Conservation (phyloP, 2,329 filamentous ascomycete genomes). For the Diaporthe amygdali region DNA sequence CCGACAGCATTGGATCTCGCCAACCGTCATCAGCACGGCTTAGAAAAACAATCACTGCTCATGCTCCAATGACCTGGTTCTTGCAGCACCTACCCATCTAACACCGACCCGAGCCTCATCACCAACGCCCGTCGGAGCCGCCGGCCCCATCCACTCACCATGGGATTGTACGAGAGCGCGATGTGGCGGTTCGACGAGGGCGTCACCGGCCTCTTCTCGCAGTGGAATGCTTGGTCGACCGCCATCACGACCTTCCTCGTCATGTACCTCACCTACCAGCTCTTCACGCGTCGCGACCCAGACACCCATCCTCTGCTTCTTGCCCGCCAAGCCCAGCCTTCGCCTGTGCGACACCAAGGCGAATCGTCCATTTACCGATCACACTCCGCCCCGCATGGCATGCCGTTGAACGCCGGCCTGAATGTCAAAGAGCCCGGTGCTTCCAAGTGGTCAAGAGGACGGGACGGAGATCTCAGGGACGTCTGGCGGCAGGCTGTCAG, state of each 20-base stretch:
- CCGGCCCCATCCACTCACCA: slow-evolving; percentile 14
- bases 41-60: background rate
- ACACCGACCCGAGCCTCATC: background rate
- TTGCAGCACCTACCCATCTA: background rate
- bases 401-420: slow-evolving; percentile 76
- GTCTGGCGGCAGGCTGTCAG: slow-evolving; percentile 79
- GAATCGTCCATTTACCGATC: slow-evolving; percentile 87
- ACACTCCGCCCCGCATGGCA: slow-evolving; percentile 84
- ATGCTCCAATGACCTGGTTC: background rate
- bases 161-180: slow-evolving; percentile 53
- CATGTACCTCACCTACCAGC: slow-evolving; percentile 71
- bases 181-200: slow-evolving; percentile 74
- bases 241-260: slow-evolving; percentile 70
- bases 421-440: slow-evolving; percentile 82
- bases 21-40: background rate
- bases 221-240: slow-evolving; percentile 86
- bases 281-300: slow-evolving; percentile 76
- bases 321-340: slow-evolving; percentile 79
- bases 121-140: slow-evolving; percentile 4
- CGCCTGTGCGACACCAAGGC: slow-evolving; percentile 79
- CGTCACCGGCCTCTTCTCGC: slow-evolving; percentile 71
- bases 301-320: slow-evolving; percentile 93
- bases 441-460: slow-evolving; percentile 82
- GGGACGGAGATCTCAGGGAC: slow-evolving; percentile 89
- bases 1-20: background rate